Evolutionary conservation across 495 filamentous ascomycete genomes (phyloP).

Genomic region (Neurospora sublineolata): DNA sequence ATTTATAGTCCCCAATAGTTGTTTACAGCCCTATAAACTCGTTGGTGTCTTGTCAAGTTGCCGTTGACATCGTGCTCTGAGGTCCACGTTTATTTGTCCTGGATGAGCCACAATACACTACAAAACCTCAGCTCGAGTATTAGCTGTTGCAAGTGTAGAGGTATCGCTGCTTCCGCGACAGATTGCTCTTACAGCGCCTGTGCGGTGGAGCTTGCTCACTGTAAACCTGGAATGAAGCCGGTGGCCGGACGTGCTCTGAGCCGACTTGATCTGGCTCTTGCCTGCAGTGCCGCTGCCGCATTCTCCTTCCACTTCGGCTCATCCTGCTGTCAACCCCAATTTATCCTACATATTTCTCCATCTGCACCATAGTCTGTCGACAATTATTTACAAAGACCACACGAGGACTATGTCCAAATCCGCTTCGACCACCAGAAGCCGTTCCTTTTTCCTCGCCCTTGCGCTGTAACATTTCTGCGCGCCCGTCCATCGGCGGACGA

Average conservation of each 20-base stretch:
- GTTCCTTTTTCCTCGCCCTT: not conserved
- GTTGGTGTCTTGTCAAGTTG: no score
- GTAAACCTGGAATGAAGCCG: not conserved
- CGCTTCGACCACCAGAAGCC: not conserved
- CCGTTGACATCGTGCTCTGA: no score
- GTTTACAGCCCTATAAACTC: no score
- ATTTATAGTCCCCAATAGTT: no score
- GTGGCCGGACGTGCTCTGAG: not conserved
- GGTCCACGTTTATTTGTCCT: no score
- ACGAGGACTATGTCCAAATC: not conserved
- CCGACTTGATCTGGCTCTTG: not conserved
- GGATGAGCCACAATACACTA: no score
- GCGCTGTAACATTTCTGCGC: not conserved
- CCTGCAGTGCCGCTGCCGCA: not conserved
- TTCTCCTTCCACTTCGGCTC: not conserved
- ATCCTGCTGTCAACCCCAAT: not conserved
- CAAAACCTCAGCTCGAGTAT: not conserved
- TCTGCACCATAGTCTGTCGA: not conserved
- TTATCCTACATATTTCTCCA: not conserved
- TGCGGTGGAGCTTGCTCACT: not conserved
- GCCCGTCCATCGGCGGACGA: not conserved
- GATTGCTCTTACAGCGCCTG: not conserved
- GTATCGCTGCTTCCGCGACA: not conserved
- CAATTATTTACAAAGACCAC: not conserved
- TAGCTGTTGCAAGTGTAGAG: not conserved